Percentiles rank a stretch among this genome's conserved stretches.
These are phyloP conservation scores for Centaurea solstitialis DNA, from an alignment of 129 eudicot genomes.

Conservation along the genomic window DNA sequence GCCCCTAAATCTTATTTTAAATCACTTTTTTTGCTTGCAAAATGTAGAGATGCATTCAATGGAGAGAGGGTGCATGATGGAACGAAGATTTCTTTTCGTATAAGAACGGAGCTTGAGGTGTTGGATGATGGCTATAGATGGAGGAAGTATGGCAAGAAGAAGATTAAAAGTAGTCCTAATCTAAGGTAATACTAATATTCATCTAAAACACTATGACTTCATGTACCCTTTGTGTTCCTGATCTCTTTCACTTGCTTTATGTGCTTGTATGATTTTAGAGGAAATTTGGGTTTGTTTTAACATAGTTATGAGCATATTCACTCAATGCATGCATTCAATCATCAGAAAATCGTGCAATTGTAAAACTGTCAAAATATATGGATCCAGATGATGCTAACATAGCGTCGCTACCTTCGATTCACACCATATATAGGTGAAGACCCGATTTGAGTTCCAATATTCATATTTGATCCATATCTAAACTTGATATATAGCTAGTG, in stretches of 20 bases:
- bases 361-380: neutral
- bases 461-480: neutral
- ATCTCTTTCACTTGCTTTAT: neutral
- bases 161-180: constrained; percentile 9
- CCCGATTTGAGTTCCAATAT: neutral
- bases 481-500: neutral
- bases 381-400: neutral
- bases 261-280: neutral
- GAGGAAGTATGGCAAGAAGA: constrained; percentile 16
- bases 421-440: neutral
- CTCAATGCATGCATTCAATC: neutral
- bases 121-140: constrained; percentile 11
- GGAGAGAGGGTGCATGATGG: neutral
- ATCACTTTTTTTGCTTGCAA: neutral
- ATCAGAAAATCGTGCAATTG: neutral
- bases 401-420: neutral
- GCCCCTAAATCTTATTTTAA: neutral
- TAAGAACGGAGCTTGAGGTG: neutral
- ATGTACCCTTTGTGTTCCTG: neutral
- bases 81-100: neutral
- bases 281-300: neutral
- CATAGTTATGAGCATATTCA: neutral
- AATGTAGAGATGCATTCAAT: neutral
- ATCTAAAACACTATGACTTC: neutral
- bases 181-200: constrained; percentile 2